phyloP scores from a whole-genome alignment of 495 filamentous ascomycete genomes.

The Hypoxylon cercidicola region DNA sequence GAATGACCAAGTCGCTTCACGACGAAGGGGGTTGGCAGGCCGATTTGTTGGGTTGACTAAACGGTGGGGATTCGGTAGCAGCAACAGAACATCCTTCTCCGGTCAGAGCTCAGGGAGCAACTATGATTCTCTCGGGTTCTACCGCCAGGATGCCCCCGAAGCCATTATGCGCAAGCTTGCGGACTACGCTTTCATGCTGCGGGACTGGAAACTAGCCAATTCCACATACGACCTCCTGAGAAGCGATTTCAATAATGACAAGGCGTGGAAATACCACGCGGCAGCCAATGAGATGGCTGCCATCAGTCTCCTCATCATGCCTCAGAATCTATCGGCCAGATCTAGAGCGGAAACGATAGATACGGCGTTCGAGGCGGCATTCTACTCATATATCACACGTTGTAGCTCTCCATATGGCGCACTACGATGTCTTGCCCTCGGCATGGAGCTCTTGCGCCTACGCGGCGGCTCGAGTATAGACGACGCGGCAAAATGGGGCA shows the following conservation, averaged over 20 bases:
- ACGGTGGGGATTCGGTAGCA: conserved; percentile 79
- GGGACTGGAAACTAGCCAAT: conserved; percentile 93
- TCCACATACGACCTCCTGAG: conserved; percentile 89
- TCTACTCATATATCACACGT: conserved; percentile 90
- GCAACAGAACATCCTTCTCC: conserved; percentile 56
- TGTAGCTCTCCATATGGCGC: conserved; percentile 79
- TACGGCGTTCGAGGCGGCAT: conserved; percentile 84
- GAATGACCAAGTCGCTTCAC: conserved; percentile 98
- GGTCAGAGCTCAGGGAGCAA: conserved; percentile 64
- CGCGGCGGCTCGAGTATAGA: conserved; percentile 83
- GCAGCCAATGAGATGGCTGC: conserved; percentile 93
- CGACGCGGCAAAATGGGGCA: conserved; percentile 87
- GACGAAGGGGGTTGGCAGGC: conserved; percentile 84
- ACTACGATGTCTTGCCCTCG: conserved; percentile 77
- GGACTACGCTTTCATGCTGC: conserved; percentile 94
- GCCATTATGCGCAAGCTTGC: conserved; percentile 92
- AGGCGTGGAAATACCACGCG: conserved; percentile 95
- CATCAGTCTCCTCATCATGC: conserved; percentile 79
- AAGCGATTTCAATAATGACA: conserved; percentile 90
- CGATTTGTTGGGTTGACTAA: conserved; percentile 93
- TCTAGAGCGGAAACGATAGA: conserved; percentile 81
- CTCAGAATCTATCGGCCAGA: conserved; percentile 74
- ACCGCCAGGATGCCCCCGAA: conserved; percentile 84
- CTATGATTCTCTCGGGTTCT: conserved; percentile 85
- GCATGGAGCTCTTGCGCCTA: conserved; percentile 81